phyloP scores from a whole-genome alignment of 2,329 filamentous ascomycete species.

The Juglanconis juglandina region DNA sequence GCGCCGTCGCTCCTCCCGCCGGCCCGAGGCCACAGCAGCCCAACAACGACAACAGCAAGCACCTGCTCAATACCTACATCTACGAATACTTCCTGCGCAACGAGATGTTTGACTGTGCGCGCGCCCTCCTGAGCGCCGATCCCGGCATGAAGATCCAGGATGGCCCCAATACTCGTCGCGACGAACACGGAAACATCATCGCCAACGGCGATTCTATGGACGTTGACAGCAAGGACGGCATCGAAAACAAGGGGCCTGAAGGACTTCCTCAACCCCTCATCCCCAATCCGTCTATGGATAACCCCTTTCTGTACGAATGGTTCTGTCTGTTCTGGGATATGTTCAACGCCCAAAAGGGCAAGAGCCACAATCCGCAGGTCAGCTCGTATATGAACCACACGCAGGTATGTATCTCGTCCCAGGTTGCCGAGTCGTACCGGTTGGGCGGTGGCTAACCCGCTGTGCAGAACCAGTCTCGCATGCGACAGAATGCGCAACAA shows the following conservation, averaged over 20 bases:
- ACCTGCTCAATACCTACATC: conserved; percentile 77
- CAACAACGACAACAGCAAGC: conserved; percentile 46
- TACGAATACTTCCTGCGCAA: conserved; percentile 90
- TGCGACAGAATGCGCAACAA: conserved; percentile 74
- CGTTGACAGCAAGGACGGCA: conserved; percentile 75
- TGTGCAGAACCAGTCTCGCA: conserved; percentile 60
- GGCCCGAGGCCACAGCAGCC: conserved; percentile 37
- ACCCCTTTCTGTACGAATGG: conserved; percentile 94
- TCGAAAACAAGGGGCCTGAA: conserved; percentile 69
- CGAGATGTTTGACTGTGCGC: conserved; percentile 78
- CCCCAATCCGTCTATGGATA: conserved; percentile 61
- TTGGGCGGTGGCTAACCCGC: conserved; percentile 22
- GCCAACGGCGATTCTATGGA: conserved; percentile 75
- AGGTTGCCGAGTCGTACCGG: conserved; percentile 10
- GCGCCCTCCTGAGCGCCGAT: conserved; percentile 65
- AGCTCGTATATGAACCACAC: conserved; percentile 77
- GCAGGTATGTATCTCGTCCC: conserved; percentile 58
- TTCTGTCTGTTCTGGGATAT: conserved; percentile 98
- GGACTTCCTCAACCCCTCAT: conserved; percentile 76
- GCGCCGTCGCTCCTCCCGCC: conserved; percentile 34
- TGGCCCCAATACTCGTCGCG: conserved; percentile 64
- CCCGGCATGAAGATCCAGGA: conserved; percentile 68
- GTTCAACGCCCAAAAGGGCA: conserved; percentile 75
- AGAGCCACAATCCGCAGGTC: conserved; percentile 60
- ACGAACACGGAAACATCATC: conserved; percentile 63